Evolutionary conservation across 352 stramenopile genomes (phyloP).

Genomic region (Pythium guiyangense): DNA sequence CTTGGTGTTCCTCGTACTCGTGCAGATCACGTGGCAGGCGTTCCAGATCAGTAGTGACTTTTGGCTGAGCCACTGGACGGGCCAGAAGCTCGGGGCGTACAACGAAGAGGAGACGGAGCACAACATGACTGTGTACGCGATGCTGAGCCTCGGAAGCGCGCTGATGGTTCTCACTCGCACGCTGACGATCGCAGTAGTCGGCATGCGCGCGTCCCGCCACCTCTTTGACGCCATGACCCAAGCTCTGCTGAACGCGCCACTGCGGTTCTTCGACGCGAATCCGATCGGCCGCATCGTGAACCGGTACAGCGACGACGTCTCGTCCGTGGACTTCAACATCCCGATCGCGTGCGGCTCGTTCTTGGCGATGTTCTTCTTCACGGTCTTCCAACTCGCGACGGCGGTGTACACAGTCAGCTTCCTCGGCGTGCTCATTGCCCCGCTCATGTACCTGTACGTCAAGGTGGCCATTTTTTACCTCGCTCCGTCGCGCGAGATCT

Average conservation of each 20-base stretch:
- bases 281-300: conserved; percentile 83
- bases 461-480: too few relatives aligned
- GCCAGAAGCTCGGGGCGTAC: not conserved
- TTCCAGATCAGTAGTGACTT: conserved; percentile 18
- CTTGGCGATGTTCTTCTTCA: conserved; percentile 43
- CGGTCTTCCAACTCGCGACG: conserved; percentile 51
- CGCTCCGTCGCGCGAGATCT: too few relatives aligned
- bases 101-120: not conserved
- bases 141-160: conserved; percentile 8
- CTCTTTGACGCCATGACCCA: conserved; percentile 78
- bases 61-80: conserved; percentile 24
- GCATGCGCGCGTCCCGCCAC: conserved; percentile 22
- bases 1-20: conserved; percentile 6
- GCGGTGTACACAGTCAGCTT: conserved; percentile 65
- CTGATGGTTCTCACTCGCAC: conserved; percentile 25
- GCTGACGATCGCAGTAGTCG: conserved; percentile 17
- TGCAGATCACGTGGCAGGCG: conserved; percentile 13
- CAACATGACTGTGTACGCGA: conserved; percentile 23
- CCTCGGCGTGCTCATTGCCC: conserved; percentile 58
- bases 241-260: conserved; percentile 71
- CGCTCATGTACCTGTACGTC: conserved; percentile 40
- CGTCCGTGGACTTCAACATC: conserved; percentile 72
- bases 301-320: conserved; percentile 82
- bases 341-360: conserved; percentile 14
- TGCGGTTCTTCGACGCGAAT: conserved; percentile 89